phyloP scores from a whole-genome alignment of 1,139 yeast genomes.

The Hyphopichia burtonii region DNA sequence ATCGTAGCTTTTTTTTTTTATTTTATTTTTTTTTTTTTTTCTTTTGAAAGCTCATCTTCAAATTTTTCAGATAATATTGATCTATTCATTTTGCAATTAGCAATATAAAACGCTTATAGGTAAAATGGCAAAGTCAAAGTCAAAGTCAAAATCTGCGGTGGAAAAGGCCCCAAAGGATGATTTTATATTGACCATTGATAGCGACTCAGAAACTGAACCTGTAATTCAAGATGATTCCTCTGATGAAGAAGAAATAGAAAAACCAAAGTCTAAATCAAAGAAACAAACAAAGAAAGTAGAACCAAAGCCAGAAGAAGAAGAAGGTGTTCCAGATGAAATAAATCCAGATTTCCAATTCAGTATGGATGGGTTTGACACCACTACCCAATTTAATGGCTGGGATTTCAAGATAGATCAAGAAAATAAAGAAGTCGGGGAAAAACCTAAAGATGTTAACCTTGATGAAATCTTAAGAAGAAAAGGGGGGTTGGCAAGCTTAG shows the following conservation, averaged over 20 bases:
- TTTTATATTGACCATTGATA: constrained; percentile 39
- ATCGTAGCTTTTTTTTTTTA: neutral
- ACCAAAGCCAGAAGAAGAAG: constrained; percentile 25
- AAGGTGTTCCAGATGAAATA: constrained; percentile 50
- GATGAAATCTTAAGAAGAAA: constrained; percentile 82
- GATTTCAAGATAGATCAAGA: constrained; percentile 61
- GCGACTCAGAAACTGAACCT: constrained; percentile 68
- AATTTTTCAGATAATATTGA: neutral
- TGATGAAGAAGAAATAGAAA: constrained; percentile 21
- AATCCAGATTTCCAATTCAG: constrained; percentile 72
- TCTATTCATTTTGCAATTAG: neutral
- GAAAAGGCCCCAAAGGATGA: constrained; percentile 16
- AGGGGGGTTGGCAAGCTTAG: constrained; percentile 66
- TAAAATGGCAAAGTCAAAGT: constrained; percentile 4
- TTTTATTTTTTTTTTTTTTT: neutral
- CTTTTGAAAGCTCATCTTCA: neutral
- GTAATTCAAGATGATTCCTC: constrained; percentile 19
- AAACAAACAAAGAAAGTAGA: constrained; percentile 14
- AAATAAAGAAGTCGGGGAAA: constrained; percentile 11
- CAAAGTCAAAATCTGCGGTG: constrained; percentile 3
- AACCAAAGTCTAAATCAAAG: constrained; percentile 23
- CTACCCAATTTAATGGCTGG: constrained; percentile 71
- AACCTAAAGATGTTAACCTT: constrained; percentile 67
- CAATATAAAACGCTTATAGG: neutral
- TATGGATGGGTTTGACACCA: constrained; percentile 55